Conservation (phyloP, 139 green algal species). For the Closterium sp. region DNA sequence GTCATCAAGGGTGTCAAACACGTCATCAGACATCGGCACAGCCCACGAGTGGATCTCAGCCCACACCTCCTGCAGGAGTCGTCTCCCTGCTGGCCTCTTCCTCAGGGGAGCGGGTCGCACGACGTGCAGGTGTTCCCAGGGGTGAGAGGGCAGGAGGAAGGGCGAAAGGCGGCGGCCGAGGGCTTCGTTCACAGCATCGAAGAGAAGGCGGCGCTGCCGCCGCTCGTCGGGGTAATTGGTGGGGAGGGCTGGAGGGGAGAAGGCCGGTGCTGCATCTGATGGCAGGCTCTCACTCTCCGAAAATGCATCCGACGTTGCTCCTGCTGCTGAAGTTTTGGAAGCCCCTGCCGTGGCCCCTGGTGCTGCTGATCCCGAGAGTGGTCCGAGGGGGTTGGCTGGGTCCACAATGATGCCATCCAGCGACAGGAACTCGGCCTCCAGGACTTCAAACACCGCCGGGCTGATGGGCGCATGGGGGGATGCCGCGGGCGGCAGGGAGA, state of each 20-base stretch:
- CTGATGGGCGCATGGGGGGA: slow-evolving; percentile 9
- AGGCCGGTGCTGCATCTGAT: background rate
- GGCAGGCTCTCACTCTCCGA: background rate
- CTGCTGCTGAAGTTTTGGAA: background rate
- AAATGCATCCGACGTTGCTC: background rate
- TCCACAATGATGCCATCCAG: slow-evolving; percentile 5
- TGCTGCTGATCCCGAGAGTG: background rate
- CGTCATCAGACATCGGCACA: slow-evolving; percentile 27
- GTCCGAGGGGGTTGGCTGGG: background rate
- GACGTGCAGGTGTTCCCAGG: background rate
- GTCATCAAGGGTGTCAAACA: slow-evolving; percentile 31
- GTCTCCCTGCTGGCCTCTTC: background rate
- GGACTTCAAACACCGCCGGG: slow-evolving; percentile 13
- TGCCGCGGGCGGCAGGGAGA: background rate
- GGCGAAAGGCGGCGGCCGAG: slow-evolving; percentile 12
- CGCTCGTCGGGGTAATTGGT: background rate
- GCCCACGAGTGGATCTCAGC: slow-evolving; percentile 31
- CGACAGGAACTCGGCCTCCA: background rate
- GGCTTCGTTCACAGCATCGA: slow-evolving; percentile 41
- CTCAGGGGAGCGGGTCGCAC: background rate
- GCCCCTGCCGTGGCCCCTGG: background rate
- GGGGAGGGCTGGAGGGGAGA: background rate
- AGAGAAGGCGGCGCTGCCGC: slow-evolving; percentile 27
- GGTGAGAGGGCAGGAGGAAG: slow-evolving; percentile 1
- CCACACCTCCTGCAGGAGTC: slow-evolving; percentile 39